phyloP scores from a whole-genome alignment of 257 asterid genomes.

The Petunia secreta region DNA sequence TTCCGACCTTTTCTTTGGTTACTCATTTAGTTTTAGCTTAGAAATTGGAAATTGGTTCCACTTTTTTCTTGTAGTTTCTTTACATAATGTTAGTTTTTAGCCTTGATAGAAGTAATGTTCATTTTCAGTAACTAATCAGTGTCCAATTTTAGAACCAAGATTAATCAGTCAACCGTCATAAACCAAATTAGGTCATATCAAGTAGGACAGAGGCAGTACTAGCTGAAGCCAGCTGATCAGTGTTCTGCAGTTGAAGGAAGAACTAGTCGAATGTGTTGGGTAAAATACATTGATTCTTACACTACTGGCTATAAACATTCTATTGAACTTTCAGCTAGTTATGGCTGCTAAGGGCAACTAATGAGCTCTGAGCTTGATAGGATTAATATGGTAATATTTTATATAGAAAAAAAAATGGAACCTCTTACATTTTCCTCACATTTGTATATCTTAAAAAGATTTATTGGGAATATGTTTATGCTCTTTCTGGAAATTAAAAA shows the following conservation, averaged over 20 bases:
- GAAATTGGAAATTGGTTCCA: neutral
- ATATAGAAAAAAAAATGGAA: no score
- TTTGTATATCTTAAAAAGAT: no score
- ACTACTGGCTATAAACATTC: slow-evolving; percentile 22
- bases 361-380: no score
- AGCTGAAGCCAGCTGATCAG: neutral
- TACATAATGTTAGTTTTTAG: neutral
- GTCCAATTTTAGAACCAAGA: neutral
- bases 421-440: no score
- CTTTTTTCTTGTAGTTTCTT: slow-evolving; percentile 1
- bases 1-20: neutral
- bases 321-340: neutral
- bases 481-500: no score
- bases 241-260: neutral
- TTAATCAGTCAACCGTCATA: neutral
- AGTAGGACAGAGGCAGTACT: neutral
- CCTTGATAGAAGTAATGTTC: neutral
- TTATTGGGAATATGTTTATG: no score
- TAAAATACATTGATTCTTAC: neutral
- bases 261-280: neutral
- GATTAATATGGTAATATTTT: no score
- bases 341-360: slow-evolving; percentile 12
- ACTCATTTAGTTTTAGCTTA: neutral
- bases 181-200: slow-evolving; percentile 3
- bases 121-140: neutral